Percentiles rank a stretch among this genome's conserved stretches.
Evolutionary conservation across 306 rosid species (phyloP).

Genomic region (Vigna hirtella): DNA sequence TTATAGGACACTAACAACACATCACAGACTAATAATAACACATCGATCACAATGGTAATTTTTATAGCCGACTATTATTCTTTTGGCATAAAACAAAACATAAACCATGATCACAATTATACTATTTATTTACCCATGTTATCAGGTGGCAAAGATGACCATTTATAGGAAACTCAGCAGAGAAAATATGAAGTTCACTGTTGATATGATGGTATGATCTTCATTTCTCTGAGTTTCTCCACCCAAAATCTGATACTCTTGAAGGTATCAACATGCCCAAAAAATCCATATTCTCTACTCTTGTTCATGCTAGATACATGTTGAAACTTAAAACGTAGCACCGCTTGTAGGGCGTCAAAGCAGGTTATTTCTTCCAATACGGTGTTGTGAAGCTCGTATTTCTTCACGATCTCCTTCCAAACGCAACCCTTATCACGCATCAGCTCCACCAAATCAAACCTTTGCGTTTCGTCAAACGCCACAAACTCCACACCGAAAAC

Average conservation of each 20-base stretch:
- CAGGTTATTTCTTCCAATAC: conserved; percentile 49
- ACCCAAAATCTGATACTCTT: conserved; percentile 49
- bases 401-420: conserved; percentile 56
- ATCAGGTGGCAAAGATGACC: no score
- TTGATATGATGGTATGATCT: conserved; percentile 49
- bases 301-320: conserved; percentile 55
- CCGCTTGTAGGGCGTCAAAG: background rate
- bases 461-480: conserved; percentile 14
- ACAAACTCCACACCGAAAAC: conserved; percentile 44
- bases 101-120: no score
- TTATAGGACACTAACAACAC: no score
- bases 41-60: no score
- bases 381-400: conserved; percentile 46
- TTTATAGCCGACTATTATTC: no score
- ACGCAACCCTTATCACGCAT: conserved; percentile 51
- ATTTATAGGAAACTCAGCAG: no score
- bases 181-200: background rate
- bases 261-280: conserved; percentile 36
- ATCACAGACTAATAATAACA: no score
- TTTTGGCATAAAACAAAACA: no score
- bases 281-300: conserved; percentile 53
- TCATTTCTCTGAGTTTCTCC: conserved; percentile 41
- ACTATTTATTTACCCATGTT: no score
- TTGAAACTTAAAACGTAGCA: conserved; percentile 45
- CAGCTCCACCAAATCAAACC: conserved; percentile 46